Percentiles rank a stretch among this genome's conserved stretches.
These are phyloP conservation scores for Colletotrichum trifolii DNA, from an alignment of 2,329 filamentous ascomycete genomes.

Conservation along the genomic window DNA sequence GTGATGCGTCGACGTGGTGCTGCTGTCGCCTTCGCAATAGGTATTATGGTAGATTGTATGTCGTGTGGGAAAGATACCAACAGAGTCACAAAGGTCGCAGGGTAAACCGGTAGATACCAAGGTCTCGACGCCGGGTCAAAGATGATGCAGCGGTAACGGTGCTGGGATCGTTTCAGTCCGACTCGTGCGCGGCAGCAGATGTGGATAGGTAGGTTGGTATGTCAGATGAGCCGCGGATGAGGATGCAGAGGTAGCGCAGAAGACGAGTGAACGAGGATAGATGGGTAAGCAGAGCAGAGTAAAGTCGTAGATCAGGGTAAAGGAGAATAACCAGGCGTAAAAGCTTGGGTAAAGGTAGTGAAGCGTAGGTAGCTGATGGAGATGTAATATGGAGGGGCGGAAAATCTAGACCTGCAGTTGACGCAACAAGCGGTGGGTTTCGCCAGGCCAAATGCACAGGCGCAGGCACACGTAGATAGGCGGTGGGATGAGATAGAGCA, in stretches of 20 bases:
- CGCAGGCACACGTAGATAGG: too few species aligned
- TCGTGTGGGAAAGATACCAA: too few species aligned
- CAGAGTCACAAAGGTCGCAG: background rate
- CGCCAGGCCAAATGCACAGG: too few species aligned
- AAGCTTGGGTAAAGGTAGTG: too few species aligned
- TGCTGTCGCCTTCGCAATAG: background rate
- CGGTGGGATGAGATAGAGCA: too few species aligned
- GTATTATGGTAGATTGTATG: background rate
- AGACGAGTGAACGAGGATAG: background rate
- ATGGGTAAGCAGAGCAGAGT: background rate
- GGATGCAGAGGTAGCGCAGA: too few species aligned
- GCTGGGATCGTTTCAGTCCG: slow-evolving; percentile 22
- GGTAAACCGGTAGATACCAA: background rate
- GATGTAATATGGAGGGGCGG: background rate
- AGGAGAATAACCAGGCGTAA: too few species aligned
- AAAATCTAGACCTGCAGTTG: too few species aligned
- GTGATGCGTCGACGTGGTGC: too few species aligned
- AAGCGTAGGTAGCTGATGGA: too few species aligned
- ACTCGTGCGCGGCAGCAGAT: background rate
- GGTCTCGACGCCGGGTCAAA: slow-evolving; percentile 22
- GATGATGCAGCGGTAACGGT: slow-evolving; percentile 4
- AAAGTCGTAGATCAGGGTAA: background rate
- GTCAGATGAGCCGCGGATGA: background rate
- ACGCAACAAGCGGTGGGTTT: too few species aligned
- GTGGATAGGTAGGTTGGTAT: slow-evolving; percentile 1